Base-by-base conservation (phyloP, 2,329 filamentous ascomycete species). In the Colletotrichum filicis region DNA sequence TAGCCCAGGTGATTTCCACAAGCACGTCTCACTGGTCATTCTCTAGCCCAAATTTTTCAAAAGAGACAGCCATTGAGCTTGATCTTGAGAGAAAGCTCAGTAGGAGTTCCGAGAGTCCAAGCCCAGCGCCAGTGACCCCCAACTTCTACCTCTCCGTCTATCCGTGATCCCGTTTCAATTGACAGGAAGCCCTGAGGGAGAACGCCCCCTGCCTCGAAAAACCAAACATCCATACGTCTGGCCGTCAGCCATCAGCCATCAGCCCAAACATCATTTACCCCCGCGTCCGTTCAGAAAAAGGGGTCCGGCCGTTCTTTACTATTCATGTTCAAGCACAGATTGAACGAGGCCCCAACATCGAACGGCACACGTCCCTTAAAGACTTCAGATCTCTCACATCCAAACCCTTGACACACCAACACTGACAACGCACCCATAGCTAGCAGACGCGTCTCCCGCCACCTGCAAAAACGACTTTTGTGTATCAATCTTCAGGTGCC, bases 281-380 rank as follows among this genome's bases (percentile, higher is more conserved):
- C 42, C 42, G 42, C 19, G 19, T 49, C 42, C 42, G 42, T 19
- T 49, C 42, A 49, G 42, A 22, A n/a, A 49, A 49, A 49, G 42
- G 16, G 19, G 42, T 11, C 42, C 19, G 42, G 42, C 42, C 19
- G 42, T 49, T 49, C 42, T 49, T 22, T 22, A 22, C 19, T 49
- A 22, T 22, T 49, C 42, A 22, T 16, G 58, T 61, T 61, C 19
- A 37, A 49, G 22, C 63, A 61, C 35, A 49, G 55, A 7, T 19
- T 42, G 37, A 42, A 8, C 3, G 37, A 42, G 16, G 37, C 16
- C 37, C 37, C 37, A 42, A 42, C 37, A 19, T 42, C 37, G 37
- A 35, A 66, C 66, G 65, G 61, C 64, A 61, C 71, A 26, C 49
- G 22, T n/a, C 30, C 66, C n/a, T 9, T 19, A 11, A 19, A 16